Conservation (phyloP, 2,329 filamentous ascomycete species). For the Teratosphaeria destructans region DNA sequence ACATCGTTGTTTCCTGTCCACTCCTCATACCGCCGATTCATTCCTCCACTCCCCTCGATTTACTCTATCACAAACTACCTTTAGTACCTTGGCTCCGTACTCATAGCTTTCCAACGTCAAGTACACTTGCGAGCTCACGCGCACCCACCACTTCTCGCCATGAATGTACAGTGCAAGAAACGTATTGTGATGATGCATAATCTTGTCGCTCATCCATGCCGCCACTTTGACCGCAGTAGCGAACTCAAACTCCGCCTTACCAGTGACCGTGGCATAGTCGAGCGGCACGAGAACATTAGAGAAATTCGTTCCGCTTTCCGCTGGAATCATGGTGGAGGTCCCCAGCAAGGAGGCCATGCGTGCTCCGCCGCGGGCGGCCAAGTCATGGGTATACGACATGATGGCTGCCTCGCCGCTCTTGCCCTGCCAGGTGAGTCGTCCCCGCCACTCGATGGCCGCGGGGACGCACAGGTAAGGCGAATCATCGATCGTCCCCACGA, state of each 20-base stretch:
- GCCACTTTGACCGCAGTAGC: slow-evolving; percentile 28
- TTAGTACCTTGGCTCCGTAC: slow-evolving; percentile 52
- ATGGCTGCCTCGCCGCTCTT: slow-evolving; percentile 57
- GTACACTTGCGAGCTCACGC: slow-evolving; percentile 75
- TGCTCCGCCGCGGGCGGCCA: slow-evolving; percentile 55
- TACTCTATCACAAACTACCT: slow-evolving; percentile 45
- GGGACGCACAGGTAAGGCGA: slow-evolving; percentile 61
- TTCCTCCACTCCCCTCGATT: slow-evolving; percentile 33
- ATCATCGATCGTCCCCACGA: slow-evolving; percentile 64
- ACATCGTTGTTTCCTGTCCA: neutral
- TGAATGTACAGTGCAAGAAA: slow-evolving; percentile 59
- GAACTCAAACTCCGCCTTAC: slow-evolving; percentile 11
- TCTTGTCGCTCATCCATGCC: slow-evolving; percentile 30
- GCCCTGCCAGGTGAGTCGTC: slow-evolving; percentile 25
- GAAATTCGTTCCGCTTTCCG: slow-evolving; percentile 25
- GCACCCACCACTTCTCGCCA: slow-evolving; percentile 53
- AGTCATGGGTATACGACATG: slow-evolving; percentile 47
- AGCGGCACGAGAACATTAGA: slow-evolving; percentile 61
- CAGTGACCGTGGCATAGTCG: slow-evolving; percentile 26
- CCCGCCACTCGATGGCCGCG: slow-evolving; percentile 61
- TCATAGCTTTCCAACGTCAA: slow-evolving; percentile 71
- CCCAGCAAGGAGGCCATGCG: slow-evolving; percentile 52
- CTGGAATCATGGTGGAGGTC: slow-evolving; percentile 63
- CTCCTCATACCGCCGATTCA: slow-evolving; percentile 15
- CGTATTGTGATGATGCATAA: slow-evolving; percentile 54